Evolutionary conservation across 2,329 filamentous ascomycete genomes (phyloP).

Genomic region (Fusarium papillatum): DNA sequence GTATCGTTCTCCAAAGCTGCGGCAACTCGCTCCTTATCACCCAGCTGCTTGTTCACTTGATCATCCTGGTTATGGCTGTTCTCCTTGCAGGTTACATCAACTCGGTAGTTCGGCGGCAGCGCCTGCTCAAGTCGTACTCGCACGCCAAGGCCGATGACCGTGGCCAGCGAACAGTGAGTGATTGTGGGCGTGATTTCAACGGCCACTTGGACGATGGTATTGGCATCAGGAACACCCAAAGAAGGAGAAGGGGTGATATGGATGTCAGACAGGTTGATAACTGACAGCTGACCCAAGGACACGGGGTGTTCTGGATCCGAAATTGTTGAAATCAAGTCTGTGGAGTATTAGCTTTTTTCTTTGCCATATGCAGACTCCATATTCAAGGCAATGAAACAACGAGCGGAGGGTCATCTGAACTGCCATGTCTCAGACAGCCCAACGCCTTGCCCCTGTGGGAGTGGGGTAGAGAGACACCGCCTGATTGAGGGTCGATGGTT

Average conservation of each 20-base stretch:
- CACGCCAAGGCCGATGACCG: slow-evolving; percentile 94
- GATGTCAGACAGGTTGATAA: slow-evolving; percentile 97
- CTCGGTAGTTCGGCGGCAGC: slow-evolving; percentile 89
- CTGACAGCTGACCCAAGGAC: slow-evolving; percentile 91
- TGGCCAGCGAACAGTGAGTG: slow-evolving; percentile 96
- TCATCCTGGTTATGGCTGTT: slow-evolving; percentile 96
- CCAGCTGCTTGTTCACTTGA: slow-evolving; percentile 96
- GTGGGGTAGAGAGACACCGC: neutral
- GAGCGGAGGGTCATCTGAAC: neutral
- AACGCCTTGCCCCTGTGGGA: neutral
- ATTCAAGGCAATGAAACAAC: neutral
- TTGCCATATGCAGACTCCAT: neutral
- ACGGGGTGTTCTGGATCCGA: slow-evolving; percentile 97
- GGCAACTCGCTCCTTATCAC: slow-evolving; percentile 96
- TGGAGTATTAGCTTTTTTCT: slow-evolving; percentile 33
- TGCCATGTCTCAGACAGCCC: neutral
- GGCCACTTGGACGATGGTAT: slow-evolving; percentile 78
- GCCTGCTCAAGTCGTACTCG: slow-evolving; percentile 92
- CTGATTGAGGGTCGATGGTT: neutral
- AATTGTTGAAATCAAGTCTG: slow-evolving; percentile 94
- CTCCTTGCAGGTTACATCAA: slow-evolving; percentile 95
- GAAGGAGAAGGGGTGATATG: slow-evolving; percentile 69
- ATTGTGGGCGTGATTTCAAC: slow-evolving; percentile 97
- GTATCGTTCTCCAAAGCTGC: slow-evolving; percentile 96
- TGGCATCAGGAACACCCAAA: slow-evolving; percentile 56